These are phyloP conservation scores for Erodium chrysanthum DNA, from an alignment of 441 rosid species.

Conservation along the genomic window DNA sequence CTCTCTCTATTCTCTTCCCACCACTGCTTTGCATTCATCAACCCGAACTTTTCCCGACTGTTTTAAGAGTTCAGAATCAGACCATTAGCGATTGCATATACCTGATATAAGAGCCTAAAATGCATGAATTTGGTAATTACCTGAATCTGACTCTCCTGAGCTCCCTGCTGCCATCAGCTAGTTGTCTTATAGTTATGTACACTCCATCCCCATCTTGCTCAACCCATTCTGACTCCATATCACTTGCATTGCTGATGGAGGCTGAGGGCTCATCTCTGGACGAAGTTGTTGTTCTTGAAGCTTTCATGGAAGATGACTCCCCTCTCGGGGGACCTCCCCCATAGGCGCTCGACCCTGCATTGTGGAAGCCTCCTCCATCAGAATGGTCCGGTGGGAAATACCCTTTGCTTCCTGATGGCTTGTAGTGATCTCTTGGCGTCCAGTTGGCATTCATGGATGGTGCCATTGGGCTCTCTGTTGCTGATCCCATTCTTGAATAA, in stretches of 20 bases:
- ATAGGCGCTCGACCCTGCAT: slow-evolving; percentile 46
- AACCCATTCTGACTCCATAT: slow-evolving; percentile 81
- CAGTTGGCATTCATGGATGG: slow-evolving; percentile 40
- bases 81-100: no score
- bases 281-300: slow-evolving; percentile 41
- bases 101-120: no score
- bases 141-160: slow-evolving; percentile 97
- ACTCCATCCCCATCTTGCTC: slow-evolving; percentile 95
- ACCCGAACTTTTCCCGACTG: slow-evolving; percentile 93
- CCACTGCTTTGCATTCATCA: slow-evolving; percentile 85
- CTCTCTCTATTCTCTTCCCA: slow-evolving; percentile 98
- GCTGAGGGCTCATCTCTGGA: slow-evolving; percentile 35
- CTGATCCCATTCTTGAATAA: slow-evolving; percentile 35
- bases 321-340: slow-evolving; percentile 12
- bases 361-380: not conserved
- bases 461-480: slow-evolving; percentile 60
- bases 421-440: slow-evolving; percentile 73
- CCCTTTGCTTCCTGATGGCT: slow-evolving; percentile 32
- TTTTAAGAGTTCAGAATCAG: not conserved
- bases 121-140: slow-evolving; percentile 25
- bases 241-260: slow-evolving; percentile 82
- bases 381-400: no score
- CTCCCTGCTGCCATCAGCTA: slow-evolving; percentile 83
- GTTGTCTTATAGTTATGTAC: slow-evolving; percentile 82
- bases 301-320: slow-evolving; percentile 25